phyloP scores from a whole-genome alignment of 257 asterid species.

The Datura wrightii region DNA sequence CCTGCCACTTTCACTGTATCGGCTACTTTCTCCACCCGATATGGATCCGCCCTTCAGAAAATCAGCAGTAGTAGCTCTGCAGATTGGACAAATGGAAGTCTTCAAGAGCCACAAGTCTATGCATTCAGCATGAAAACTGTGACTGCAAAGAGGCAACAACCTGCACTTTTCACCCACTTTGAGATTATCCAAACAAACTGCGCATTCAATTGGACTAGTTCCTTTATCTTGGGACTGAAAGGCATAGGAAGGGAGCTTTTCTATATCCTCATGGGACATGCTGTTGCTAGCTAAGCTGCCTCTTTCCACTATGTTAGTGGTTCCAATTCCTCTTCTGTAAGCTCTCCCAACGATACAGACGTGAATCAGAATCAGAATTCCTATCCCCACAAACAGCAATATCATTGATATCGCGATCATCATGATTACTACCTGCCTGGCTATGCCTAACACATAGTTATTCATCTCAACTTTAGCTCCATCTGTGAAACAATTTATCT shows the following conservation, averaged over 20 bases:
- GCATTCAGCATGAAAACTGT: constrained; percentile 64
- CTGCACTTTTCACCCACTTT: constrained; percentile 66
- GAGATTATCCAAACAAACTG: constrained; percentile 66
- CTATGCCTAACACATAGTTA: constrained; percentile 37
- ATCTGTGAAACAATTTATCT: neutral
- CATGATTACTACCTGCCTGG: constrained; percentile 49
- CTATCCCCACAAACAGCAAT: constrained; percentile 61
- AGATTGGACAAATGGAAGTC: constrained; percentile 66
- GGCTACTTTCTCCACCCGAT: constrained; percentile 38
- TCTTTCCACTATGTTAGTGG: constrained; percentile 44
- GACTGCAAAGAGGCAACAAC: constrained; percentile 58
- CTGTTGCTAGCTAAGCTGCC: constrained; percentile 63
- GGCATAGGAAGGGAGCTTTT: constrained; percentile 74
- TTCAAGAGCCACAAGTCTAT: constrained; percentile 69
- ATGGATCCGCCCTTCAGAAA: constrained; percentile 9
- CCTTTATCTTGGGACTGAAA: constrained; percentile 56
- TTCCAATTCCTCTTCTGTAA: constrained; percentile 42
- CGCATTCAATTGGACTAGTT: constrained; percentile 46
- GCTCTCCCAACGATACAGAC: constrained; percentile 71
- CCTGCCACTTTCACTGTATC: constrained; percentile 34
- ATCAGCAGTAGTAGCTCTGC: constrained; percentile 60
- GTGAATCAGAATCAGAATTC: constrained; percentile 59
- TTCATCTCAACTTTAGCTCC: constrained; percentile 39
- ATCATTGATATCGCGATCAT: constrained; percentile 55
- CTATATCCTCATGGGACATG: constrained; percentile 78